Conservation (phyloP, 176 grass and related monocot genomes). For the Avena insularis region DNA sequence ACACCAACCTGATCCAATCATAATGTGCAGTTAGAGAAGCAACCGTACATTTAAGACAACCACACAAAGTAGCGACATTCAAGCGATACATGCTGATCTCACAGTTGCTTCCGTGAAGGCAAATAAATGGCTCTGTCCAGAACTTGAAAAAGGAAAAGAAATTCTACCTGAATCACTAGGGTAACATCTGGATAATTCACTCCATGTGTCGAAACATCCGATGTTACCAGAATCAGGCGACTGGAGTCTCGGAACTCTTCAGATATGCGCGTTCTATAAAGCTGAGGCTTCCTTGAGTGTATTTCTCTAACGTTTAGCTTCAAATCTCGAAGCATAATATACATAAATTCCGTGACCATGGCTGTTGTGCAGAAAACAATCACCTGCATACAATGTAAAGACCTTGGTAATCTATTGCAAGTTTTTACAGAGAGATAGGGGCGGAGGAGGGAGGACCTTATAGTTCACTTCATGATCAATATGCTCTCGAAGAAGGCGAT, state of each 20-base stretch:
- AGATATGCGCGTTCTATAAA: constrained; percentile 83
- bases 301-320: constrained; percentile 93
- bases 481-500: constrained; percentile 77
- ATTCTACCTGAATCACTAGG: constrained; percentile 84
- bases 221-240: constrained; percentile 84
- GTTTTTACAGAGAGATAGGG: neutral
- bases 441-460: constrained; percentile 60
- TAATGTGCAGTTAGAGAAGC: constrained; percentile 21
- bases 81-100: neutral
- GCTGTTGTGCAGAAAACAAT: constrained; percentile 91
- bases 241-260: constrained; percentile 81
- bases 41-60: neutral
- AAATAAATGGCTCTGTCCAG: neutral
- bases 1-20: constrained; percentile 75
- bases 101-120: neutral
- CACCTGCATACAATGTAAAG: constrained; percentile 56
- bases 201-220: constrained; percentile 83
- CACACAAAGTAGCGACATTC: neutral
- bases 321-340: constrained; percentile 83
- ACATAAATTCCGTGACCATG: constrained; percentile 91
- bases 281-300: constrained; percentile 94
- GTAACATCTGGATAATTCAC: constrained; percentile 95
- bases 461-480: constrained; percentile 81
- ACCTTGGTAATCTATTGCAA: constrained; percentile 26
- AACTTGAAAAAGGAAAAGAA: constrained; percentile 19